Base-by-base conservation (phyloP, 805 yeast species). In the Lipomyces starkeyi region DNA sequence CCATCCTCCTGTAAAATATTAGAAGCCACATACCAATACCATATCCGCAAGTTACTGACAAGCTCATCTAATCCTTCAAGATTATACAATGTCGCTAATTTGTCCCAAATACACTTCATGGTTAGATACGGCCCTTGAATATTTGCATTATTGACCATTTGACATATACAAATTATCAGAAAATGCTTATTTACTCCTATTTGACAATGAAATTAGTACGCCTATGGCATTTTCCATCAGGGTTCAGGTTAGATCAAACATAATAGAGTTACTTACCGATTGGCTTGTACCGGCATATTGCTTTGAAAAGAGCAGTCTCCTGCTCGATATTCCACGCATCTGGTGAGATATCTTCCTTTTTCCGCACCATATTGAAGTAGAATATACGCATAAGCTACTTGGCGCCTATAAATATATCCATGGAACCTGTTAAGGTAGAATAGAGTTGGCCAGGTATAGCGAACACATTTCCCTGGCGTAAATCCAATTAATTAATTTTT, bases 281-380 rank as follows among this genome's bases (percentile, higher is more conserved):
- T 0, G 95, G 95, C 75, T 87, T 88, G 78, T 81, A 83, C 73
- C 85, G 87, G 71, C 91, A 86, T 1, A 88, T 81, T 61, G 90
- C 85, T 64, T 85, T 80, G 72, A 89, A 84, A 32, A 90, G 81
- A 68, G 82, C 81, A 43, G 86, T 85, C 74, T 90, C 93, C 66
- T 88, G 89, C 57, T 85, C 87, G 2, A 82, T 74, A 17, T 82
- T 79, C 94, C 95, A 90, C 63, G 57, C 66, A 55, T 65, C 65
- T 11, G 71, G 68, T 22, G 65, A 35, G 20, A 64, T 62, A 14
- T 37, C 62, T 13, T 58, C 58, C 35, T 34, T 62, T 25, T 57
- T 54, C 11, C 69, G 40, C 32, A 63, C 32, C 66, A 62, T 66
- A 43, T 7, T 43, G 20, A 37, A 37, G 13, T 5, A 37, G 5